Percentiles rank a stretch among this genome's conserved stretches.
phyloP scores from a whole-genome alignment of 1,284 basidiomycete genomes.

The Polyporus tsugae region DNA sequence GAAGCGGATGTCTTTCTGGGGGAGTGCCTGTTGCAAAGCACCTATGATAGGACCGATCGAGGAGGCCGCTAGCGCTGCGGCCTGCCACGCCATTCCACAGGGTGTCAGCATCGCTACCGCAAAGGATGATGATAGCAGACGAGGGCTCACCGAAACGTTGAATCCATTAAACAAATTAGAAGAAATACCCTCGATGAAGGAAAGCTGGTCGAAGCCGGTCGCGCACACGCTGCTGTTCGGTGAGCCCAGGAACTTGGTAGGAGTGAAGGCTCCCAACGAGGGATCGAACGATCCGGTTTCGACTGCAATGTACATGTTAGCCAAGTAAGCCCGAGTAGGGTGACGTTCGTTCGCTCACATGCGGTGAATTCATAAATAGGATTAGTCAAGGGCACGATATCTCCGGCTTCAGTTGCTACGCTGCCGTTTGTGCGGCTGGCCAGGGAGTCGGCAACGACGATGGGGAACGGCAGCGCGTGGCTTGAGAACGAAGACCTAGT shows the following conservation, averaged over 20 bases:
- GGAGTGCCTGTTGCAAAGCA: slow-evolving; percentile 16
- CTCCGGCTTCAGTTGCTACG: slow-evolving; percentile 16
- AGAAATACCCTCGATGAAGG: slow-evolving; percentile 50
- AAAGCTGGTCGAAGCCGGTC: slow-evolving; percentile 57
- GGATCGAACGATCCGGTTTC: slow-evolving; percentile 58
- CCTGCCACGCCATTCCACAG: slow-evolving; percentile 14
- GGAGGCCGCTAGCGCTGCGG: slow-evolving; percentile 32
- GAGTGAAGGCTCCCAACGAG: slow-evolving; percentile 51
- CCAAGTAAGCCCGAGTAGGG: neutral
- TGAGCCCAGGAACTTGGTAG: slow-evolving; percentile 53
- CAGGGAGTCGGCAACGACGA: slow-evolving; percentile 37
- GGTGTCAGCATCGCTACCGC: neutral
- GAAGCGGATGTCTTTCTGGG: slow-evolving; percentile 24
- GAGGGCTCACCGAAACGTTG: slow-evolving; percentile 25
- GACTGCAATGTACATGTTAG: slow-evolving; percentile 33
- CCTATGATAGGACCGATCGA: slow-evolving; percentile 23
- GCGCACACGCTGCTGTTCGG: slow-evolving; percentile 52
- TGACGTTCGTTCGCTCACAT: slow-evolving; percentile 43
- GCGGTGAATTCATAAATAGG: slow-evolving; percentile 54
- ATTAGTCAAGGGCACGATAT: slow-evolving; percentile 45
- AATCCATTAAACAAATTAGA: slow-evolving; percentile 39
- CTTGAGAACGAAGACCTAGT: slow-evolving; percentile 35
- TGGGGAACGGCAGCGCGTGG: slow-evolving; percentile 38
- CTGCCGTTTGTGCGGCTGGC: slow-evolving; percentile 26
- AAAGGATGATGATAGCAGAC: neutral